A percentile compares a stretch with the other conserved stretches of the same genome.
Evolutionary conservation across 2,329 filamentous ascomycete genomes (phyloP).

Genomic region (Botryotinia globosa): DNA sequence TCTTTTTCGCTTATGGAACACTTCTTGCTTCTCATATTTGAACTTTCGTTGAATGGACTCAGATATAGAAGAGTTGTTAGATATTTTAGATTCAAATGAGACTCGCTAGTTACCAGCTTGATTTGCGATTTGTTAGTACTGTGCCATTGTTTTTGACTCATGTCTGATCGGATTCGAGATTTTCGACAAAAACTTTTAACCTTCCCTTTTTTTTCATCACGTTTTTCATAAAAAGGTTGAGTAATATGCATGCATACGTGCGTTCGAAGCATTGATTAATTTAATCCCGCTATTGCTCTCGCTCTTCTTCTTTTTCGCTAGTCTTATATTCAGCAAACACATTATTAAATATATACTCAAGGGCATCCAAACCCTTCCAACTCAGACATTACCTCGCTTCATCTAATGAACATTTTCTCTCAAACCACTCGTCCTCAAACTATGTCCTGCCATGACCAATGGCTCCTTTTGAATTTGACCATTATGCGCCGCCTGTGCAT

Average conservation of each 20-base stretch:
- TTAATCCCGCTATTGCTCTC: neutral
- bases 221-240: neutral
- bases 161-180: neutral
- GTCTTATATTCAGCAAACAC: neutral
- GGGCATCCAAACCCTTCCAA: neutral
- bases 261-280: neutral
- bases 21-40: neutral
- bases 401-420: slow-evolving; percentile 33
- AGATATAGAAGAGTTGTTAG: neutral
- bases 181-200: neutral
- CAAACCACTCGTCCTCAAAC: slow-evolving; percentile 38
- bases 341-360: neutral
- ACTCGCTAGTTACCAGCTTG: neutral
- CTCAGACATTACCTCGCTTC: neutral
- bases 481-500: neutral
- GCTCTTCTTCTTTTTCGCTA: neutral
- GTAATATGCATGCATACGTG: neutral
- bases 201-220: neutral
- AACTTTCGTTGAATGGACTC: neutral
- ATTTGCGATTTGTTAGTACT: neutral
- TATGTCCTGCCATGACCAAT: slow-evolving; percentile 30
- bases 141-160: neutral
- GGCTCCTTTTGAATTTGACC: slow-evolving; percentile 15
- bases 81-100: slow-evolving; percentile 4
- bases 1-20: neutral